Evolutionary conservation across 305 asterid genomes (phyloP).

Genomic region (Plantago lanceolata): DNA sequence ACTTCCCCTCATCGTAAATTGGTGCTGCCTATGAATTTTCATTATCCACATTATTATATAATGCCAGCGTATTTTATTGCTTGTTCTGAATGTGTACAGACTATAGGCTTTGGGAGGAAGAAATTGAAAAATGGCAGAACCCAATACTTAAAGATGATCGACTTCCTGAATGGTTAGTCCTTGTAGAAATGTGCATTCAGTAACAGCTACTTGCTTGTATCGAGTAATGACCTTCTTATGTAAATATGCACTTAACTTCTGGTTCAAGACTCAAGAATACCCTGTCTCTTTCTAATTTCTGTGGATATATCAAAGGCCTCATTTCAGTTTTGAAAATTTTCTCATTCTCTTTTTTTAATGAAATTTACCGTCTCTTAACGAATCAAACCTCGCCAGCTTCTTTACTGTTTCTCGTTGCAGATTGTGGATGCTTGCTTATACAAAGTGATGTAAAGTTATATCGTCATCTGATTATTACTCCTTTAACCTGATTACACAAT

Average conservation of each 20-base stretch:
- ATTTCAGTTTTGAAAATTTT: too few relatives aligned
- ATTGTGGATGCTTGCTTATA: neutral
- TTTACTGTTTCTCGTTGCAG: neutral
- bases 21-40: conserved; percentile 4
- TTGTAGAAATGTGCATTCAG: conserved; percentile 1
- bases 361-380: too few relatives aligned
- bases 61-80: neutral
- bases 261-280: too few relatives aligned
- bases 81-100: conserved; percentile 40
- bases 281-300: too few relatives aligned
- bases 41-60: conserved; percentile 3
- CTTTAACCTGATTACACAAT: conserved; percentile 6
- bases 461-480: neutral
- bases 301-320: too few relatives aligned
- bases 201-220: neutral
- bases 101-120: conserved; percentile 95
- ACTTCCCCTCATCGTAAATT: conserved; percentile 17
- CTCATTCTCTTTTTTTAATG: too few relatives aligned
- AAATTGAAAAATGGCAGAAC: conserved; percentile 95
- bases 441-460: neutral
- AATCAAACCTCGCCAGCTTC: too few relatives aligned
- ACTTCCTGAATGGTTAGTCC: conserved; percentile 87
- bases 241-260: too few relatives aligned
- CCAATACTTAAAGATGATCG: conserved; percentile 79
- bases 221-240: neutral